Percentiles rank a stretch among this genome's conserved stretches.
Evolutionary conservation across 2,329 filamentous ascomycete genomes (phyloP).

Genomic region (Clarireedia paspali): DNA sequence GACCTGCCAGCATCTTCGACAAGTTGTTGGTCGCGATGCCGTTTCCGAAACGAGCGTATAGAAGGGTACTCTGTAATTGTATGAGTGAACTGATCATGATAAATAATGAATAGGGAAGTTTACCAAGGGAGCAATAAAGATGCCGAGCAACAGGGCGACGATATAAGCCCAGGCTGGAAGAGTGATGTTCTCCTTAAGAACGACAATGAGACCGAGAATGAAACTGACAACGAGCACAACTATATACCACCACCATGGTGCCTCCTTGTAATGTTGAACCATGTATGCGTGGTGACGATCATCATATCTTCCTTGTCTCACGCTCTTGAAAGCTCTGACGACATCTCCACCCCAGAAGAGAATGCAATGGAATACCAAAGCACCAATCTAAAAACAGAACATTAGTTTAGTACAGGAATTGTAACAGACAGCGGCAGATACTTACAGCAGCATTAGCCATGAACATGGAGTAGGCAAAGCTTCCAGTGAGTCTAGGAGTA

Average conservation of each 20-base stretch:
- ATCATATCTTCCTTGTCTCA: slow-evolving; percentile 33
- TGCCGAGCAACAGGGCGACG: slow-evolving; percentile 31
- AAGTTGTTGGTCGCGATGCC: slow-evolving; percentile 52
- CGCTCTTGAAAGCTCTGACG: slow-evolving; percentile 38
- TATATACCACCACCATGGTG: slow-evolving; percentile 48
- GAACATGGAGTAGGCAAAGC: slow-evolving; percentile 45
- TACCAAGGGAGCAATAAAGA: slow-evolving; percentile 42
- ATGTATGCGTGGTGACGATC: slow-evolving; percentile 44
- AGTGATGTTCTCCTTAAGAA: slow-evolving; percentile 32
- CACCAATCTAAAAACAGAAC: slow-evolving; percentile 39
- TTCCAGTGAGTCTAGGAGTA: slow-evolving; percentile 39
- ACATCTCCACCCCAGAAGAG: slow-evolving; percentile 50
- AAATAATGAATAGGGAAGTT: slow-evolving; percentile 11
- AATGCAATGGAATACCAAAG: slow-evolving; percentile 42
- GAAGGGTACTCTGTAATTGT: slow-evolving; percentile 37
- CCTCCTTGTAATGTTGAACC: slow-evolving; percentile 37
- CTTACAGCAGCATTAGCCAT: slow-evolving; percentile 49
- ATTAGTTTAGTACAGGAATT: too few relatives aligned
- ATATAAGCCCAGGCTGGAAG: slow-evolving; percentile 38
- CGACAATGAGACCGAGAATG: slow-evolving; percentile 36
- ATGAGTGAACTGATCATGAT: slow-evolving; percentile 11
- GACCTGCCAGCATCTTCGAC: slow-evolving; percentile 44
- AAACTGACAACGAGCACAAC: slow-evolving; percentile 38
- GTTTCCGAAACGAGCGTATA: slow-evolving; percentile 46
- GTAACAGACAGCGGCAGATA: slow-evolving; percentile 4